Evolutionary conservation across 2,329 filamentous ascomycete genomes (phyloP), one percentile per base, ranked within the genome.

Genomic region (Fusarium drepaniforme): DNA sequence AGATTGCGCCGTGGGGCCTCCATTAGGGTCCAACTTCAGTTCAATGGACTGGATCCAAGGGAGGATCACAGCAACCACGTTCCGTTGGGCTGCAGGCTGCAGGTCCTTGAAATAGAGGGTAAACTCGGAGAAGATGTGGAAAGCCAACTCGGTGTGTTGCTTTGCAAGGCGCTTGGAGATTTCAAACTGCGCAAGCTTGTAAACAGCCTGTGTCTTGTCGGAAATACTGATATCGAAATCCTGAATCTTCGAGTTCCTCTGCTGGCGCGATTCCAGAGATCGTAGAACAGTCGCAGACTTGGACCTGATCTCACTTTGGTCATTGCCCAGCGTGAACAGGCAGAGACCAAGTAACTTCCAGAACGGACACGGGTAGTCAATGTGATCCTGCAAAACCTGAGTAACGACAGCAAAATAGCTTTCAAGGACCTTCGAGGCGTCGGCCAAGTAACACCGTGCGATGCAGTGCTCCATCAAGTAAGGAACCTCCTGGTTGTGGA

Each of bases 141-240:
- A 98, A 0, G 96, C 96, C 46, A 98, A 85, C 75, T 98, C 95
- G 0, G 94, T 90, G 81, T 99, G 94, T 74, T 97, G 94, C 79
- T 94, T 94, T 1, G 96, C 94, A 44, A 99, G 89, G 23, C 96
- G 90, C 79, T 96, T 95, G 0, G 97, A 98, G 25, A 97, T 97
- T 81, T 98, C 96, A 75, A 98, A 98, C 80, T 99, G 97, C 0
- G 97, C 97, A 53, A 97, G 88, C 84, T 99, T 99, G 84, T 98
- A 99, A 4, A 99, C 96, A 0, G 96, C 96, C 75, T 97, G 97
- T 0, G 97, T 99, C 84, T 98, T 98, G 84, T 99, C 97, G 0
- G 96, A 97, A 68, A 99, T 97, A 81, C 96, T 98, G 78, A 99
- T 98, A 79, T 99, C 97, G 69, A 98, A 97, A 81, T 99, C 97